Evolutionary conservation across 177 flowering plant species (phyloP), one percentile per base, ranked within the genome.

Genomic region (Telopea speciosissima): DNA sequence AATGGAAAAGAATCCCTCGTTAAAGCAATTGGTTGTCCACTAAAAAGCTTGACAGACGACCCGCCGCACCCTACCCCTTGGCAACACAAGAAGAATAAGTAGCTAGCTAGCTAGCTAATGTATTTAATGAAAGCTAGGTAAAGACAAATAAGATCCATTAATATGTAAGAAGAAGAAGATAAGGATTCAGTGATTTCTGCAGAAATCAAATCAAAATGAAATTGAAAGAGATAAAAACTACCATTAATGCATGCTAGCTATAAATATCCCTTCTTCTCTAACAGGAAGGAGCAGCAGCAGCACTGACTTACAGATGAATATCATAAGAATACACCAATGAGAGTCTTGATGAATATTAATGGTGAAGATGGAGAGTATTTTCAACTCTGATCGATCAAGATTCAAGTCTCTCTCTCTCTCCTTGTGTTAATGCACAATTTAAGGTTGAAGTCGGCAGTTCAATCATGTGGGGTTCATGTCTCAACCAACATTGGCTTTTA

Each of bases 391-490:
- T 17, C 3, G 9, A 13, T 63, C 40, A 26, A 63, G 40, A n/a
- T n/a, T n/a, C n/a, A n/a, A n/a, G n/a, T 16, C 22, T 9, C 25
- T 36, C 21, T 71, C 68, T 31, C 67, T 31, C 28, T 31, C 64
- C 26, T n/a, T 11, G 3, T 24, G 65, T 74, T 24, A 67, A 70
- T 61, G 66, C 52, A 44, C 19, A 63, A 25, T 65, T 44, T 16
- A 33, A 31, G 28, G 25, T 42, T 65, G 16, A 59, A 42, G 13
- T 60, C 72, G 76, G 81, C 68, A 74, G 87, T 79, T 84, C 24
- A 74, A 68, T 82, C 85, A 82, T 81, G 85, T 76, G 66, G 44
- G 65, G 66, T 71, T 68, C 83, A 78, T 82, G 85, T 17, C 69
- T 58, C 61, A 76, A 68, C 79, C 8, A 68, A 73, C 62, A 11